phyloP scores from a whole-genome alignment of 768 basidiomycete species.

The Lentinula lateritia region DNA sequence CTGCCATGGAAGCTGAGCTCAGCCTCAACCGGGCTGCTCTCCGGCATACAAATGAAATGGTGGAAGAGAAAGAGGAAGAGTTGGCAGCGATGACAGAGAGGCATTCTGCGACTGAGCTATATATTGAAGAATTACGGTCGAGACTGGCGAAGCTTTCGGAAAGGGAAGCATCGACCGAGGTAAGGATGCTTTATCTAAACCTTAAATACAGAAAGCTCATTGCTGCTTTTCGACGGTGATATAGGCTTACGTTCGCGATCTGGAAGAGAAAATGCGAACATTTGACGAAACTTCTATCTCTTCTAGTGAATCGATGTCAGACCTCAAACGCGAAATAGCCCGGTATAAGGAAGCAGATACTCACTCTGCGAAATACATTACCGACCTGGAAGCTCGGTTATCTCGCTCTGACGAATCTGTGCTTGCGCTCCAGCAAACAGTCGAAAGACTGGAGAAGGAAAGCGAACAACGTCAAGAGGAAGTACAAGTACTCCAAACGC shows the following conservation, averaged over 20 bases:
- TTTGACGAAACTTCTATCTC: conserved; percentile 76
- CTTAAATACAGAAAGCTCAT: background rate
- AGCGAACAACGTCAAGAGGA: conserved; percentile 69
- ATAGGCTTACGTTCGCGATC: conserved; percentile 88
- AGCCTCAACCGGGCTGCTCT: conserved; percentile 83
- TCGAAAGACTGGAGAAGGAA: conserved; percentile 76
- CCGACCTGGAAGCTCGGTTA: conserved; percentile 80
- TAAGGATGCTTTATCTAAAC: conserved; percentile 25
- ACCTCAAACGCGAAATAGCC: conserved; percentile 78
- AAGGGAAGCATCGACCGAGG: conserved; percentile 89
- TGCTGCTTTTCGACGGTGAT: conserved; percentile 5
- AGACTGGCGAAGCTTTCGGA: conserved; percentile 81
- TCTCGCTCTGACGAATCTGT: conserved; percentile 76
- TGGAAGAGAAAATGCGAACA: conserved; percentile 86
- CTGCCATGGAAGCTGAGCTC: conserved; percentile 90
- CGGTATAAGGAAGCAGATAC: conserved; percentile 73
- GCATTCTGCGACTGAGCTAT: conserved; percentile 75
- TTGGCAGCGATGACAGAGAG: conserved; percentile 58
- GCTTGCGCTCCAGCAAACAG: conserved; percentile 56
- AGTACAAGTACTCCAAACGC: conserved; percentile 62
- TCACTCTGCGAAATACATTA: conserved; percentile 72
- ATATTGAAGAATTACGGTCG: conserved; percentile 79
- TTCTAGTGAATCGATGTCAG: conserved; percentile 74
- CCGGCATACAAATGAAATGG: conserved; percentile 86
- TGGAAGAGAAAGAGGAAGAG: conserved; percentile 88